Conservation (phyloP, 2,329 filamentous ascomycete species). For the Neonectria magnoliae region DNA sequence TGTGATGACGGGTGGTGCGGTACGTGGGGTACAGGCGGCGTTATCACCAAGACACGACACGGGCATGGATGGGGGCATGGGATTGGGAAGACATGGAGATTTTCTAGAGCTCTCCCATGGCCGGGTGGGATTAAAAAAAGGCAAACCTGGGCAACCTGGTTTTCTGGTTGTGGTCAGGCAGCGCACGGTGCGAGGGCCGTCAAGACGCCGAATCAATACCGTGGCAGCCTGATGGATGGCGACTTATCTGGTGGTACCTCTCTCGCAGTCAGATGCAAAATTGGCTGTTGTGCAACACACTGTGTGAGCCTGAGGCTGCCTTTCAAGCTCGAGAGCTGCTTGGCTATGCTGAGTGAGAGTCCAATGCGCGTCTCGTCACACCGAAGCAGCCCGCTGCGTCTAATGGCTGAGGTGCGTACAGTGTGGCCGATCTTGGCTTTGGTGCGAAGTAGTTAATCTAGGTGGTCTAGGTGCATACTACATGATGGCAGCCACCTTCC, state of each 20-base stretch:
- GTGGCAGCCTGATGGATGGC: background rate
- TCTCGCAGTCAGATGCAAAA: conserved; percentile 1
- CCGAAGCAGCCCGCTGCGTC: background rate
- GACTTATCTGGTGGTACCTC: background rate
- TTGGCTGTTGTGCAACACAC: conserved; percentile 10
- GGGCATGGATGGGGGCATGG: conserved; percentile 10
- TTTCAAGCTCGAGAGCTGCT: background rate
- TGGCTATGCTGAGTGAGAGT: background rate
- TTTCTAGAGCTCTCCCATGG: conserved; percentile 1
- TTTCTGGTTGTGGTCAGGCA: conserved; percentile 7
- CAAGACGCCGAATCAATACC: background rate
- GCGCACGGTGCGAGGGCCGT: conserved; percentile 17
- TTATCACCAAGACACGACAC: conserved; percentile 23
- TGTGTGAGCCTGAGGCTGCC: conserved; percentile 4
- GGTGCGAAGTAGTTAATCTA: too few species aligned
- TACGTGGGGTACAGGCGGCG: conserved; percentile 27
- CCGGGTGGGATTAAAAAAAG: conserved; percentile 9
- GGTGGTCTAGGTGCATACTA: background rate
- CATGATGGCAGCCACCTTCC: background rate
- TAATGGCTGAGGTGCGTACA: conserved; percentile 1
- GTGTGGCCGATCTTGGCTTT: background rate
- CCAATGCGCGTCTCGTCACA: conserved; percentile 6
- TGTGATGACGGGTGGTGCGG: conserved; percentile 22
- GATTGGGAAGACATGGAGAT: conserved; percentile 14
- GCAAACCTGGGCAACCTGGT: background rate